Conservation (phyloP, 352 stramenopile species). For the Globisporangium iwayamae region DNA sequence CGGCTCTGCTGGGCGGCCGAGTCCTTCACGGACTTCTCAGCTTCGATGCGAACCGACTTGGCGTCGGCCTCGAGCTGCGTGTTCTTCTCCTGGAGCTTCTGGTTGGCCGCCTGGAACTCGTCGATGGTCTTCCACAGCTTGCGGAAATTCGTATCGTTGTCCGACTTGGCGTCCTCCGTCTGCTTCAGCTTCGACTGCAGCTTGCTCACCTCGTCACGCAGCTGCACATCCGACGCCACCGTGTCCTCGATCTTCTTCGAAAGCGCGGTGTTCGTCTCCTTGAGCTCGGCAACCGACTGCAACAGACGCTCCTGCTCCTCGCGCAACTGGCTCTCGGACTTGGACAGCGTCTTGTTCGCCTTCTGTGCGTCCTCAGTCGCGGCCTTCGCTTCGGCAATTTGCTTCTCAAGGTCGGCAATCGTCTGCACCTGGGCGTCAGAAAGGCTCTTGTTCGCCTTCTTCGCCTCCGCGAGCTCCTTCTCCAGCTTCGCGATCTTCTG, state of each 20-base stretch:
- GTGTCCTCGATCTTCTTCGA: slow-evolving; percentile 27
- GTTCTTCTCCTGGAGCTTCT: slow-evolving; percentile 45
- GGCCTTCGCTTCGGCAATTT: slow-evolving; percentile 15
- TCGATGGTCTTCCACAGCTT: slow-evolving; percentile 56
- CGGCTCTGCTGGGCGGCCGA: slow-evolving; percentile 29
- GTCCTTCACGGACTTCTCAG: slow-evolving; percentile 35
- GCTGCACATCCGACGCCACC: slow-evolving; percentile 13
- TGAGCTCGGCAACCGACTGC: slow-evolving; percentile 15
- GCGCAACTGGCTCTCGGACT: slow-evolving; percentile 21
- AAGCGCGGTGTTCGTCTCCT: slow-evolving; percentile 23
- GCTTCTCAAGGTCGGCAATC: slow-evolving; percentile 20
- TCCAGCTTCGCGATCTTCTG: slow-evolving; percentile 20
- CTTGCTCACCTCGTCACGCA: slow-evolving; percentile 20
- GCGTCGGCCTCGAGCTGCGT: slow-evolving; percentile 34
- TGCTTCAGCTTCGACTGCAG: slow-evolving; percentile 24
- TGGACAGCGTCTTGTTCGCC: slow-evolving; percentile 18
- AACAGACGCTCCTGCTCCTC: slow-evolving; percentile 27
- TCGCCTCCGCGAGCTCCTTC: slow-evolving; percentile 13
- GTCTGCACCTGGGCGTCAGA: slow-evolving; percentile 16
- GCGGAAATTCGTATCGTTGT: slow-evolving; percentile 43
- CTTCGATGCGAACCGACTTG: slow-evolving; percentile 35
- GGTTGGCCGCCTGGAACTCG: slow-evolving; percentile 41
- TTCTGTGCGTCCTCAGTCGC: slow-evolving; percentile 15
- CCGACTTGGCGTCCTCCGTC: slow-evolving; percentile 36
- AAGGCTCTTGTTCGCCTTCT: slow-evolving; percentile 14